Evolutionary conservation across 805 yeast genomes (phyloP), one percentile per base, ranked within the genome.

Genomic region (Pichia insulana): DNA sequence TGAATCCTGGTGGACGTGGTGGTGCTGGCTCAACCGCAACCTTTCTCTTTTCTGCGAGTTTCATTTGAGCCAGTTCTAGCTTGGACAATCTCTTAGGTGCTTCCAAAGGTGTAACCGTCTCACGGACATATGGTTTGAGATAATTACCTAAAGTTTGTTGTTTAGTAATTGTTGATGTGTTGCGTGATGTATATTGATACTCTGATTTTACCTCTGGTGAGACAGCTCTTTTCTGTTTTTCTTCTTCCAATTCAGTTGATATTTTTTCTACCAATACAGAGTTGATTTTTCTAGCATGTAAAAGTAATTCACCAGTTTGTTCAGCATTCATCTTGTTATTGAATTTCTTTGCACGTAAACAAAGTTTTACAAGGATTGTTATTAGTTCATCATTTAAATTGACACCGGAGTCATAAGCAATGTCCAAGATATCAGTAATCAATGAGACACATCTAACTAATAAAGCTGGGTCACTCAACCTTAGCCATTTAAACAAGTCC

Each of bases 381-480:
- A 84, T 67, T 1, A 66, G 67, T 3, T 67, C 69, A 32, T 78
- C 80, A 17, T 82, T 68, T 25, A 81, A 67, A 11, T 70, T 55
- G 32, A 78, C 63, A 19, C 71, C 74, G 34, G 66, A 56, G 33
- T 76, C 80, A 26, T 64, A 60, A 0, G 88, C 84, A 35, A 83
- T 59, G 50, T 79, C 83, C 36, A 87, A 67, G 0, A 86, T 77
- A 34, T 73, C 71, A 39, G 78, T 71, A 4, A 84, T 82, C 37
- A 87, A 65, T 19, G 71, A 70, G 6, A 85, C 89, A 67, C 96
- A 86, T 1, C 86, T 73, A 20, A 71, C 71, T 36, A 85, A 64
- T 36, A 90, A 65, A 2, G 87, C 83, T 7, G 74, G 67, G 59
- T 89, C 97, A 45, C 90, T 86, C 37, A 90, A 66, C 45, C 92